Percentiles rank a stretch among this genome's conserved stretches.
phyloP scores from a whole-genome alignment of 306 rosid species.

The Vigna reflexopilosa region DNA sequence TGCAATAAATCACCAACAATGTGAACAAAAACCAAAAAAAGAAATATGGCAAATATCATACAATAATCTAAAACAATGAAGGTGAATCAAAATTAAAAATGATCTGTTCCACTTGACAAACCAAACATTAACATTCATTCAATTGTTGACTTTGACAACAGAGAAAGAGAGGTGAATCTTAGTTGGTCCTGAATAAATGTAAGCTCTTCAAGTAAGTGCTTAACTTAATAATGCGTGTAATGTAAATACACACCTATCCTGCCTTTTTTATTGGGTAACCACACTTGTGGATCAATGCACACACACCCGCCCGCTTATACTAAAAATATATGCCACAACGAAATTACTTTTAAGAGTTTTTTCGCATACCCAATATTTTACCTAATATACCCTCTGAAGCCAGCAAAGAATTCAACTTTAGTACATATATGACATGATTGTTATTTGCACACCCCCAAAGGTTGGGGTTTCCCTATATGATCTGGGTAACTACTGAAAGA shows the following conservation, averaged over 20 bases:
- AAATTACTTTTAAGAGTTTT: neutral
- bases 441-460: constrained; percentile 15
- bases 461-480: constrained; percentile 13
- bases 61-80: neutral
- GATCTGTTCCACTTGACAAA: constrained; percentile 28
- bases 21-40: constrained; percentile 19
- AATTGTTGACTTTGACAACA: no score
- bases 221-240: no score
- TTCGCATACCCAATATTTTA: constrained; percentile 16
- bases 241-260: constrained; percentile 2
- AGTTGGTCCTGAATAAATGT: no score
- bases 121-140: neutral
- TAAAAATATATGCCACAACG: constrained; percentile 5
- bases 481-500: constrained; percentile 13
- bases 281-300: neutral
- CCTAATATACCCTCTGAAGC: neutral
- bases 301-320: constrained; percentile 1
- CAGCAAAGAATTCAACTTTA: neutral
- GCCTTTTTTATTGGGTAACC: neutral
- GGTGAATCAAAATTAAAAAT: constrained; percentile 18
- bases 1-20: constrained; percentile 23
- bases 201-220: no score
- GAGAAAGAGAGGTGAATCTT: no score
- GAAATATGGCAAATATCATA: neutral
- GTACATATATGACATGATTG: neutral